A percentile compares a stretch with the other conserved stretches of the same genome.
These are phyloP conservation scores for Tothia fuscella DNA, from an alignment of 2,329 filamentous ascomycete genomes.

Conservation along the genomic window DNA sequence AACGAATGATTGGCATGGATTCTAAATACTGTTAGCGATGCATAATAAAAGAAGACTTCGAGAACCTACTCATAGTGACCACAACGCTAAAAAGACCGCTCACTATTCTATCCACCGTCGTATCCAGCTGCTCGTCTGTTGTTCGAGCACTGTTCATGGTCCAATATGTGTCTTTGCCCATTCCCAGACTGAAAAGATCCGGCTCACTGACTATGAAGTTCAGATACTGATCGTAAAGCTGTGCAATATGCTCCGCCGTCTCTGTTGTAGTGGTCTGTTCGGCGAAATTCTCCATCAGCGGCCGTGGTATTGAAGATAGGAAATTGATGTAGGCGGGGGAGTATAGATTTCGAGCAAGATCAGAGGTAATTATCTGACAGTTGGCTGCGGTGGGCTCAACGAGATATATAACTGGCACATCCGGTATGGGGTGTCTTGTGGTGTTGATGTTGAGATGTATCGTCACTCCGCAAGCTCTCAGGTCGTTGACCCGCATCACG, in stretches of 20 bases:
- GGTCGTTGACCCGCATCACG: conserved; percentile 83
- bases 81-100: conserved; percentile 95
- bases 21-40: conserved; percentile 34
- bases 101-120: conserved; percentile 80
- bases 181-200: conserved; percentile 85
- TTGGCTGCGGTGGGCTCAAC: conserved; percentile 78
- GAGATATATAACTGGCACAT: conserved; percentile 94
- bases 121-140: conserved; percentile 79
- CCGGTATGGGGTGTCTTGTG: conserved; percentile 77
- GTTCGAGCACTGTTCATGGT: conserved; percentile 90
- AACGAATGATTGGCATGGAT: conserved; percentile 88
- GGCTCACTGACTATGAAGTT: conserved; percentile 96
- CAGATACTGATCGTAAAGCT: conserved; percentile 91
- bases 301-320: conserved; percentile 80
- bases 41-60: too few species aligned
- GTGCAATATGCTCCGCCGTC: conserved; percentile 79
- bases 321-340: conserved; percentile 95
- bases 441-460: conserved; percentile 85
- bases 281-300: conserved; percentile 89
- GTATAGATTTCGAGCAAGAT: conserved; percentile 80
- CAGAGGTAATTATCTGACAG: conserved; percentile 68
- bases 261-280: conserved; percentile 72
- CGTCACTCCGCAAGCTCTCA: conserved; percentile 87
- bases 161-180: conserved; percentile 90
- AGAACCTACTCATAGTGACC: conserved; percentile 76